phyloP scores from a whole-genome alignment of 352 stramenopile species.

The Paralagenidium karlingii region DNA sequence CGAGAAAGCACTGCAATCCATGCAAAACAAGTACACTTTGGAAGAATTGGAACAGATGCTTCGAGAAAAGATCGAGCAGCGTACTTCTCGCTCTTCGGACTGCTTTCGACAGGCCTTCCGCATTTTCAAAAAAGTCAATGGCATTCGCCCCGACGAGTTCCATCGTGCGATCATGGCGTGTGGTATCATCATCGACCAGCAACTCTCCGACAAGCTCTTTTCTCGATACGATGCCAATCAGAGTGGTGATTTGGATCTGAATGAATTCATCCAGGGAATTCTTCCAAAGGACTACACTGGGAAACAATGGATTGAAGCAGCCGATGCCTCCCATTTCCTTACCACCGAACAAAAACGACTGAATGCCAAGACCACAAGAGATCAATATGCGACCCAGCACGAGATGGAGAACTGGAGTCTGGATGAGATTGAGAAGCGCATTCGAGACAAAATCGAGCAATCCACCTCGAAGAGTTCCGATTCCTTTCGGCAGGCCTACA shows the following conservation, averaged over 20 bases:
- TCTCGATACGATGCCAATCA: slow-evolving; percentile 53
- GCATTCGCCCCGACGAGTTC: slow-evolving; percentile 64
- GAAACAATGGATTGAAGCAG: slow-evolving; percentile 58
- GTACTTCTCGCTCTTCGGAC: slow-evolving; percentile 58
- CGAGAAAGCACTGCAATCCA: slow-evolving; percentile 50
- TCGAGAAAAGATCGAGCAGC: slow-evolving; percentile 73
- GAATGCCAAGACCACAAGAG: slow-evolving; percentile 21
- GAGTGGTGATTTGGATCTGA: slow-evolving; percentile 65
- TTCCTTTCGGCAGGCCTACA: slow-evolving; percentile 66
- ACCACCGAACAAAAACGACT: slow-evolving; percentile 39
- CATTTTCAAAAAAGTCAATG: slow-evolving; percentile 78
- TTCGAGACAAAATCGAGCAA: slow-evolving; percentile 76
- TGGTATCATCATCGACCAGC: slow-evolving; percentile 32
- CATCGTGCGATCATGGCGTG: slow-evolving; percentile 39
- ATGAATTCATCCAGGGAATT: slow-evolving; percentile 72
- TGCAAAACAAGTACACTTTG: slow-evolving; percentile 62
- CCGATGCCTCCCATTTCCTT: slow-evolving; percentile 55
- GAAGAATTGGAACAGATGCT: slow-evolving; percentile 69
- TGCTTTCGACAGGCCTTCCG: slow-evolving; percentile 69
- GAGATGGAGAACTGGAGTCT: slow-evolving; percentile 67
- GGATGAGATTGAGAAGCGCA: slow-evolving; percentile 61
- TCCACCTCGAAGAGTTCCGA: slow-evolving; percentile 65
- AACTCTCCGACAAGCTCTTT: slow-evolving; percentile 50
- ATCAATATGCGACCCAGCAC: slow-evolving; percentile 65
- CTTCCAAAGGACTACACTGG: slow-evolving; percentile 61